phyloP scores from a whole-genome alignment of 148 eudicot species.

The Dysphania ambrosioides region DNA sequence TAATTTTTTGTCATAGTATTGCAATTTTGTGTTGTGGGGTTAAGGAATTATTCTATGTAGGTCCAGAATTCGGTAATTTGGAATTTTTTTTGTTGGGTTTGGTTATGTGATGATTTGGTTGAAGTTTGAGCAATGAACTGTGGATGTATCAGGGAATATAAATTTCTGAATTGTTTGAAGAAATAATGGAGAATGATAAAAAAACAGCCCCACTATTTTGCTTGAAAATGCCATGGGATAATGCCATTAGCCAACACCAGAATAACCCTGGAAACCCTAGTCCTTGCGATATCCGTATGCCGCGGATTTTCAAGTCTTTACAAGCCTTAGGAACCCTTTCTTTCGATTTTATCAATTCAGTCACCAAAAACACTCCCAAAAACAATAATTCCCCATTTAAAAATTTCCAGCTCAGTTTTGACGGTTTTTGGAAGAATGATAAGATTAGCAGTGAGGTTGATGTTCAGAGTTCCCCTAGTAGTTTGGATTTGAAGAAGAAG shows the following conservation, averaged over 20 bases:
- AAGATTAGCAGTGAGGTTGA: not conserved
- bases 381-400: not conserved
- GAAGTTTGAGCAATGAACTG: not conserved
- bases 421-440: conserved; percentile 17
- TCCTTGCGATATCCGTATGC: conserved; percentile 50
- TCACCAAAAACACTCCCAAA: conserved; percentile 27
- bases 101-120: no score
- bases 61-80: not conserved
- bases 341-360: conserved; percentile 37
- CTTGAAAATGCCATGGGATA: conserved; percentile 73
- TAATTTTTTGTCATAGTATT: no score
- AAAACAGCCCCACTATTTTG: conserved; percentile 57
- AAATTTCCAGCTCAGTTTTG: conserved; percentile 14
- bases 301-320: conserved; percentile 73
- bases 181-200: conserved; percentile 30
- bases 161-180: not conserved
- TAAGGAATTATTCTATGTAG: not conserved
- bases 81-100: not conserved
- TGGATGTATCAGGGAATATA: not conserved
- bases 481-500: not conserved
- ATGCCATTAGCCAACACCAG: conserved; percentile 12
- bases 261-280: conserved; percentile 17
- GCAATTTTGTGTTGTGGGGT: not conserved
- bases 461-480: not conserved
- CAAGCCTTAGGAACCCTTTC: conserved; percentile 45